These are phyloP conservation scores for Boletus reticuloceps DNA, from an alignment of 768 basidiomycete species.

Conservation along the genomic window DNA sequence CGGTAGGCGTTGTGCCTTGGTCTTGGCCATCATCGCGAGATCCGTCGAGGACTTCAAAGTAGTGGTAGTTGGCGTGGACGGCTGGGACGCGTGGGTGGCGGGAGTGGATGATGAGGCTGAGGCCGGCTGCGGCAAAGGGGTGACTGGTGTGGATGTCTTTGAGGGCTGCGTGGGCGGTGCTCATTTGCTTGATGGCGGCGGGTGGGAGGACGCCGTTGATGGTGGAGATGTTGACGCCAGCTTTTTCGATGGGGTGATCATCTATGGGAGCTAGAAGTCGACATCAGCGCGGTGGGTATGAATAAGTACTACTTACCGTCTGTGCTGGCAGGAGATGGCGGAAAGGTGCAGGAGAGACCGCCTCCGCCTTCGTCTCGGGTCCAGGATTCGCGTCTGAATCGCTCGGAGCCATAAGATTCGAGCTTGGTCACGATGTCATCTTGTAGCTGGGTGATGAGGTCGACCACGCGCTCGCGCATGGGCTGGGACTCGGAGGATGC, in stretches of 20 bases:
- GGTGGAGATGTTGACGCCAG: constrained; percentile 17
- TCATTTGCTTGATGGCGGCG: constrained; percentile 27
- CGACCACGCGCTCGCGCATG: constrained; percentile 11
- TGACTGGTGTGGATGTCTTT: constrained; percentile 11
- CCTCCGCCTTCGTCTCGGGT: constrained; percentile 16
- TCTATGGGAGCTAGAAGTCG: too few species aligned
- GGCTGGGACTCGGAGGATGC: too few species aligned
- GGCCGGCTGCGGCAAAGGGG: constrained; percentile 15
- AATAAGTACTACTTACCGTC: neutral
- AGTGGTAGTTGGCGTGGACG: constrained; percentile 26
- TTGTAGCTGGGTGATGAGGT: constrained; percentile 17
- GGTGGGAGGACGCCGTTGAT: too few species aligned
- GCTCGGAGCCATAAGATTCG: constrained; percentile 9
- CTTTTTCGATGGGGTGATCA: constrained; percentile 22
- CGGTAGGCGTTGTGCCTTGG: neutral
- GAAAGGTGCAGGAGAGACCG: constrained; percentile 19
- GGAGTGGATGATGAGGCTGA: constrained; percentile 24
- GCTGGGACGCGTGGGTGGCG: constrained; percentile 20
- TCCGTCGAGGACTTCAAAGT: constrained; percentile 22
- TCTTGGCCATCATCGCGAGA: neutral
- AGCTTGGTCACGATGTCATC: constrained; percentile 20
- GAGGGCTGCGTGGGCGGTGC: constrained; percentile 16
- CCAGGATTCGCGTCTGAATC: constrained; percentile 20
- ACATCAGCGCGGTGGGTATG: neutral
- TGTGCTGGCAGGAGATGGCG: neutral